phyloP scores from a whole-genome alignment of 768 basidiomycete species.

The Strobilomyces dryophilus region DNA sequence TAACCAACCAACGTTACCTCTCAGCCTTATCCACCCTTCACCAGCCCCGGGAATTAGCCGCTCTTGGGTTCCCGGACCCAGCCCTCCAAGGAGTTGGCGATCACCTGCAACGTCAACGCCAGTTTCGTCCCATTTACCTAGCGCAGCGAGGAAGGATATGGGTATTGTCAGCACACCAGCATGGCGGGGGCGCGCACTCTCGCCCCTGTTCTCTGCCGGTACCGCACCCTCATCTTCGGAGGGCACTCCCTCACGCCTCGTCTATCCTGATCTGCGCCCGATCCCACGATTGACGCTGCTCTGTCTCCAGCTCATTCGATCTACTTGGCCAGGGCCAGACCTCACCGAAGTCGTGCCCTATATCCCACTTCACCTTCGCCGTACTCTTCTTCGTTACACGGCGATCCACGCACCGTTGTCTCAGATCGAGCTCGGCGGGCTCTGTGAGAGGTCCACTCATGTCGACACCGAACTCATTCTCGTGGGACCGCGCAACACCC shows the following conservation, averaged over 20 bases:
- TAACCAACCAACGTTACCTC: slow-evolving; percentile 45
- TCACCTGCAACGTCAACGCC: slow-evolving; percentile 21
- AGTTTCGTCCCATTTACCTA: not conserved
- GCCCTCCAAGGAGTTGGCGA: slow-evolving; percentile 58
- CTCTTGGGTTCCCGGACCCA: slow-evolving; percentile 42
- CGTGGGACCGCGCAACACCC: slow-evolving; percentile 48
- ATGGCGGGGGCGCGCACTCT: slow-evolving; percentile 58
- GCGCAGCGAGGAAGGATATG: slow-evolving; percentile 9
- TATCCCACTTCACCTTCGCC: slow-evolving; percentile 57
- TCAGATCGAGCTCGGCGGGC: slow-evolving; percentile 42
- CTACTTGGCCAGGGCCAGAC: slow-evolving; percentile 36
- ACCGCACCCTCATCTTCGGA: not conserved
- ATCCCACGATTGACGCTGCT: slow-evolving; percentile 52
- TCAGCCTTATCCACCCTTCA: slow-evolving; percentile 35
- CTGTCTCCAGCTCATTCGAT: slow-evolving; percentile 51
- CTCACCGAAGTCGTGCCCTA: slow-evolving; percentile 46
- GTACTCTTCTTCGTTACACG: slow-evolving; percentile 52
- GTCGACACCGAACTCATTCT: slow-evolving; percentile 62
- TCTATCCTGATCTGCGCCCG: slow-evolving; percentile 14
- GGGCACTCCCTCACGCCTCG: not conserved
- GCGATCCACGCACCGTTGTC: slow-evolving; percentile 57
- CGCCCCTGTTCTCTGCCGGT: slow-evolving; percentile 39
- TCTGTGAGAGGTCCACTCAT: slow-evolving; percentile 50
- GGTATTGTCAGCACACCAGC: slow-evolving; percentile 25
- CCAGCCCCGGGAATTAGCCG: not conserved